These are phyloP conservation scores for Melastoma malabathricum DNA, from an alignment of 345 rosid species.

Conservation along the genomic window DNA sequence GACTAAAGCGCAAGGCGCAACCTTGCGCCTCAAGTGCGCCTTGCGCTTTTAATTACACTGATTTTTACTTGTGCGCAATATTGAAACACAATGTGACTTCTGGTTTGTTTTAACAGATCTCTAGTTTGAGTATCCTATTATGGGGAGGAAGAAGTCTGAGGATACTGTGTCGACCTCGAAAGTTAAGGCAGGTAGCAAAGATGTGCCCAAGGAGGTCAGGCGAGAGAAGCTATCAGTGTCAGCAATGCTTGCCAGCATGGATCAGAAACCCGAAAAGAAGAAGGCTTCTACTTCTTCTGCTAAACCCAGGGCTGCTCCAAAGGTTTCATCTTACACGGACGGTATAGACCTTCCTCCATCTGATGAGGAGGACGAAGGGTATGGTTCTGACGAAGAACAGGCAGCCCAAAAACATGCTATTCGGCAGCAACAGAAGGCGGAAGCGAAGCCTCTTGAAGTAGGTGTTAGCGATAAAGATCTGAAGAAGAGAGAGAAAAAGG, in stretches of 20 bases:
- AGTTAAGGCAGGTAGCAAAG: conserved; percentile 39
- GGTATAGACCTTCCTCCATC: conserved; percentile 85
- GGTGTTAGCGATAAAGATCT: conserved; percentile 56
- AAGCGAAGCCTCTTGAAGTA: conserved; percentile 35
- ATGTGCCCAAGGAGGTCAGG: conserved; percentile 34
- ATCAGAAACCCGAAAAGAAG: conserved; percentile 65
- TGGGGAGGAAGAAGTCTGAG: conserved; percentile 73
- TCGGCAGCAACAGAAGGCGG: conserved; percentile 37
- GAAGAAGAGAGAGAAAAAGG: conserved; percentile 77
- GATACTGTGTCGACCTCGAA: conserved; percentile 34
- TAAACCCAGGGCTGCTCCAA: conserved; percentile 38
- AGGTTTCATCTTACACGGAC: conserved; percentile 53
- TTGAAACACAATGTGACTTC: no score
- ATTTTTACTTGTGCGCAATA: no score
- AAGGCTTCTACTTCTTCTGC: conserved; percentile 44
- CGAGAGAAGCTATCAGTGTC: conserved; percentile 42
- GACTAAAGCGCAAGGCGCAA: no score
- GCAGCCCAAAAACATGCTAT: conserved; percentile 10
- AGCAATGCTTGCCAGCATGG: conserved; percentile 79
- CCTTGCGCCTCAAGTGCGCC: no score
- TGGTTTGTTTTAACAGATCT: no score
- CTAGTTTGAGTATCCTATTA: conserved; percentile 9
- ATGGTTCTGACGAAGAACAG: conserved; percentile 34
- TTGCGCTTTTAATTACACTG: no score
- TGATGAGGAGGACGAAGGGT: conserved; percentile 57